Evolutionary conservation across 2,329 filamentous ascomycete species (phyloP), one percentile per base, ranked within the genome.

Genomic region (Trichoderma sp.): DNA sequence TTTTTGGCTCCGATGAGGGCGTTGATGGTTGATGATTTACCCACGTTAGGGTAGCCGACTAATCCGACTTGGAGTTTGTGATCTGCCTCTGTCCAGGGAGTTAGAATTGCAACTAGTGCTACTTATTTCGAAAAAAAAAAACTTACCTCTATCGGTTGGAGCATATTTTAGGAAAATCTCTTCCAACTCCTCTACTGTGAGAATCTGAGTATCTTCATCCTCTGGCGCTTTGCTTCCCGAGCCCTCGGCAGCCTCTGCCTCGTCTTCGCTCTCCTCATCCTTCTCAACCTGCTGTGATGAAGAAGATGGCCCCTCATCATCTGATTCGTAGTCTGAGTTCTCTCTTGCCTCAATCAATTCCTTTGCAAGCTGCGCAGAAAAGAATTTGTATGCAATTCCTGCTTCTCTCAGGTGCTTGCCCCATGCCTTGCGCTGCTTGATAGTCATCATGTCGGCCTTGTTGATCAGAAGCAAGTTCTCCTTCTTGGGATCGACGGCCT

Each of bases 1-100:
- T 98, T 99, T 85, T 98, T 99, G 70, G 96, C 91, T 65, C 97
- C 97, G 72, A 98, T 95, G n/a, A 99, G 88, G 56, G 96, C 95
- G 84, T 99, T 99, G 87, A 99, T 99, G 18, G 96, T 99, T 63
- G 95, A 98, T 1, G 97, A 99, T 84, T 99, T 99, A 83, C 96
- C 96, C 74, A 99, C 96, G 84, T 99, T 99, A 78, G 96, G 96
- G 83, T 99, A 99, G 72, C 96, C 96, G 47, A 99, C 96, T 24
- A 99, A 86, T 77, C 96, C 96, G 76, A 99, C 96, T 75, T 94
- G 91, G 5, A 95, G 91, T 81, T 97, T 98, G 74, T 82, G 83
- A 60, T 85, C 84, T 9, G 84, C 77, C 4, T 82, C 86, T 86
- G 75, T 67, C 34, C n/a, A 12, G 24, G 6, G 18, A 71, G n/a